Evolutionary conservation across 441 rosid species (phyloP).

Genomic region (Daphne laureola): DNA sequence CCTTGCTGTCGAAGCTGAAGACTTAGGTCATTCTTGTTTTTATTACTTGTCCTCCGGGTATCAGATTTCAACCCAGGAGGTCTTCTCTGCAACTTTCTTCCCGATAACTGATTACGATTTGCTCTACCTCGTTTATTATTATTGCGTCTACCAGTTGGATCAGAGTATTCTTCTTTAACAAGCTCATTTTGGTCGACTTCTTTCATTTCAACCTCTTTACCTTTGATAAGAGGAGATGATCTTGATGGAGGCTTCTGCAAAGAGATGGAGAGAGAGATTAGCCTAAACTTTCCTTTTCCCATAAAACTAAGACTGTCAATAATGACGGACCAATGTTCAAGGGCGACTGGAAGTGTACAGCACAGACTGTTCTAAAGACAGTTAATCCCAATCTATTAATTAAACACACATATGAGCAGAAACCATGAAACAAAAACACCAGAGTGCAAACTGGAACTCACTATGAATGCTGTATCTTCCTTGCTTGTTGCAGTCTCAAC

Average conservation of each 20-base stretch:
- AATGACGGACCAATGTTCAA: not conserved
- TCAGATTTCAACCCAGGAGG: constrained; percentile 30
- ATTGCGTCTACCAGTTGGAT: constrained; percentile 27
- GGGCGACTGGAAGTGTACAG: not conserved
- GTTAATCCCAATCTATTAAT: not conserved
- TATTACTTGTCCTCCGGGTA: constrained; percentile 29
- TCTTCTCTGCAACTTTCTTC: constrained; percentile 41
- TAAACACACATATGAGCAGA: too few species aligned
- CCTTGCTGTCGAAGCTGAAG: constrained; percentile 25
- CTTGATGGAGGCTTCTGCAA: constrained; percentile 62
- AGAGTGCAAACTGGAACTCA: constrained; percentile 20
- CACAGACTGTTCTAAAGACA: not conserved
- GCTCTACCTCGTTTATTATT: constrained; percentile 56
- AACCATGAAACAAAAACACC: too few species aligned
- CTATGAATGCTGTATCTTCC: constrained; percentile 32
- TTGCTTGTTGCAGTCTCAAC: constrained; percentile 32
- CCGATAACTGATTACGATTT: constrained; percentile 45
- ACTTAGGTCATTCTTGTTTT: constrained; percentile 25
- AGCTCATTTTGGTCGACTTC: constrained; percentile 25
- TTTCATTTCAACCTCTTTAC: constrained; percentile 32
- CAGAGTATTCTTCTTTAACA: constrained; percentile 31
- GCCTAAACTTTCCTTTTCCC: constrained; percentile 4
- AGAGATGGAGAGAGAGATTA: constrained; percentile 2
- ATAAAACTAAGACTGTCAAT: not conserved
- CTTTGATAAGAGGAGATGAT: constrained; percentile 32